Conservation (phyloP, 495 filamentous ascomycete species). For the Diplogelasinospora grovesii region DNA sequence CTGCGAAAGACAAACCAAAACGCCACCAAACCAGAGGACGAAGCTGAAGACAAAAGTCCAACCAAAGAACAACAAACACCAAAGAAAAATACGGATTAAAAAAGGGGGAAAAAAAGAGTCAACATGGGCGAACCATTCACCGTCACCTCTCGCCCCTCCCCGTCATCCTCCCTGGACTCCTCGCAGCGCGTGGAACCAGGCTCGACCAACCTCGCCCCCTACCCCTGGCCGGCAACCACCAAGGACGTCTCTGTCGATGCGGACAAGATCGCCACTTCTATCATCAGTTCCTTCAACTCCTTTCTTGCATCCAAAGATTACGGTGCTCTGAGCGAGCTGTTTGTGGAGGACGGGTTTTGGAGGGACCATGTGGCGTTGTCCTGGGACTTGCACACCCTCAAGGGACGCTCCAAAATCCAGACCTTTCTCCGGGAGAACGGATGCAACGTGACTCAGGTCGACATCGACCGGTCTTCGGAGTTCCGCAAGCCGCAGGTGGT, state of each 20-base stretch:
- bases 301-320: conserved; percentile 33
- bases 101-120: too few species aligned
- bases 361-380: conserved; percentile 54
- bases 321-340: conserved; percentile 34
- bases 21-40: too few species aligned
- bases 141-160: too few species aligned
- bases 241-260: conserved; percentile 34
- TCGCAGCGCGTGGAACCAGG: conserved; percentile 54
- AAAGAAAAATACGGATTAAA: too few species aligned
- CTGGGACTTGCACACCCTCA: conserved; percentile 55
- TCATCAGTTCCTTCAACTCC: conserved; percentile 45
- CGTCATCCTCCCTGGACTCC: too few species aligned
- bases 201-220: conserved; percentile 46
- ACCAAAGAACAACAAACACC: too few species aligned
- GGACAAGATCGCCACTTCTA: conserved; percentile 32
- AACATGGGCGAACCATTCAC: too few species aligned
- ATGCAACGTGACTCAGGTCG: conserved; percentile 35
- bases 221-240: conserved; percentile 31
- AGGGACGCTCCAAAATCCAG: conserved; percentile 46
- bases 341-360: conserved; percentile 55
- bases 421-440: conserved; percentile 41
- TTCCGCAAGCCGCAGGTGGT: conserved; percentile 41
- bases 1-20: too few species aligned
- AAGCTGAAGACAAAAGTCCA: too few species aligned
- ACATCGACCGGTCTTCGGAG: conserved; percentile 42